phyloP scores from a whole-genome alignment of 2,329 filamentous ascomycete species.

The Parasarocladium wereldwijsianum region DNA sequence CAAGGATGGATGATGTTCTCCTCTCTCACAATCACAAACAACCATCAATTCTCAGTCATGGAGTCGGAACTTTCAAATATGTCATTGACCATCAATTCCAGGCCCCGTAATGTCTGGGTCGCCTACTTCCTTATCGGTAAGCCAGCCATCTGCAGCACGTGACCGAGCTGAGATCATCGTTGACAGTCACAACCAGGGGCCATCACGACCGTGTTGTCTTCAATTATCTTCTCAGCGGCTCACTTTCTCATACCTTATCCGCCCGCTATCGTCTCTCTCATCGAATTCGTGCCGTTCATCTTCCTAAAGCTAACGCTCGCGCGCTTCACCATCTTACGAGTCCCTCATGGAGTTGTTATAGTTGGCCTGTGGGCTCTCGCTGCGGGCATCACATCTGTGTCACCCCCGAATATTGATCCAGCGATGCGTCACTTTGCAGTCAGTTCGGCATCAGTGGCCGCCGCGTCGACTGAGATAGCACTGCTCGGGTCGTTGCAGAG shows the following conservation, averaged over 20 bases:
- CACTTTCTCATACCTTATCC: slow-evolving; percentile 21
- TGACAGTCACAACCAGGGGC: slow-evolving; percentile 12
- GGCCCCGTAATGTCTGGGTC: too few relatives aligned
- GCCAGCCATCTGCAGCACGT: too few relatives aligned
- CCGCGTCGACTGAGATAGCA: slow-evolving; percentile 17
- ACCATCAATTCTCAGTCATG: too few relatives aligned
- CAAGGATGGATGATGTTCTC: too few relatives aligned
- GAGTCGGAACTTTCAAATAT: not conserved
- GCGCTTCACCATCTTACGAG: slow-evolving; percentile 15
- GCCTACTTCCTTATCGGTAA: slow-evolving; percentile 1
- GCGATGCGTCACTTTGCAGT: slow-evolving; percentile 14
- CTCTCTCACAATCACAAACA: too few relatives aligned
- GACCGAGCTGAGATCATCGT: too few relatives aligned
- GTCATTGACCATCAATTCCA: too few relatives aligned
- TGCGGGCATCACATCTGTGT: slow-evolving; percentile 10
- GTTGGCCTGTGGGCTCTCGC: slow-evolving; percentile 12
- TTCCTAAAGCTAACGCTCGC: slow-evolving; percentile 14
- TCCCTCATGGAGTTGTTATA: slow-evolving; percentile 13
- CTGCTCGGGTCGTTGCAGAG: slow-evolving; percentile 16
- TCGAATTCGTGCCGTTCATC: slow-evolving; percentile 17
- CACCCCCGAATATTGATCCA: slow-evolving; percentile 19
- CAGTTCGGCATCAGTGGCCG: slow-evolving; percentile 13
- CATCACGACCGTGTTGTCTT: slow-evolving; percentile 15
- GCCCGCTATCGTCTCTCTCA: slow-evolving; percentile 15
- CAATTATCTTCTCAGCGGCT: slow-evolving; percentile 16